Evolutionary conservation across 129 eudicot species (phyloP).

Genomic region (Flaveria robusta): DNA sequence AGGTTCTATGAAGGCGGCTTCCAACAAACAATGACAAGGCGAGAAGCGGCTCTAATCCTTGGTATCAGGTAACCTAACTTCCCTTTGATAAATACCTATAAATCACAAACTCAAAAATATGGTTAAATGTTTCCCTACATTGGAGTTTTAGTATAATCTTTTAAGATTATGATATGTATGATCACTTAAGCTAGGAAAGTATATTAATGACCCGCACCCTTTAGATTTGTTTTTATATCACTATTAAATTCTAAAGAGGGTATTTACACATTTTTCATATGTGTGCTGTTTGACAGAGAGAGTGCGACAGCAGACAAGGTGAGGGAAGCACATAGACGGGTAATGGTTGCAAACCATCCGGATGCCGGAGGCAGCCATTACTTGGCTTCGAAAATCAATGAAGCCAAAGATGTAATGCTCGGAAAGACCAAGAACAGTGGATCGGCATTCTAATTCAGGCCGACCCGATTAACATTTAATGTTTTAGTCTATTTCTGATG

Average conservation of each 20-base stretch:
- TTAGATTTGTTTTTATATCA: not conserved
- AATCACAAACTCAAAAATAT: not conserved
- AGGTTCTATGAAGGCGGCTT: conserved; percentile 88
- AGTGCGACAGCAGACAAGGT: conserved; percentile 56
- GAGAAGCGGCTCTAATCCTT: conserved; percentile 93
- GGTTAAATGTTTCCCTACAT: not conserved
- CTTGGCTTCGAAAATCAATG: conserved; percentile 77
- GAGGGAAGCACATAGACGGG: conserved; percentile 81
- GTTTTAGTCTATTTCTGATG: not conserved
- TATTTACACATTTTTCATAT: conserved; percentile 14
- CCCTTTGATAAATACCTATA: not conserved
- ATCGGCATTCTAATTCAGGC: conserved; percentile 39
- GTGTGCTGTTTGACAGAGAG: conserved; percentile 48
- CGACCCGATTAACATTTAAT: not conserved
- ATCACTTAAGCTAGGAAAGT: conserved; percentile 11
- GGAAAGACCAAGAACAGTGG: conserved; percentile 55
- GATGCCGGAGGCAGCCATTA: conserved; percentile 85
- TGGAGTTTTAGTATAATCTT: conserved; percentile 1
- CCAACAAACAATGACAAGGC: conserved; percentile 82
- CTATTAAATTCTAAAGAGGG: not conserved
- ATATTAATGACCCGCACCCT: not conserved
- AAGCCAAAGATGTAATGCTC: conserved; percentile 79
- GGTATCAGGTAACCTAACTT: conserved; percentile 62
- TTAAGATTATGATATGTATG: conserved; percentile 21
- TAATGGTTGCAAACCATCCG: conserved; percentile 89